Conservation (phyloP, 208 protist genomes). For the Zelonia costaricensis region DNA sequence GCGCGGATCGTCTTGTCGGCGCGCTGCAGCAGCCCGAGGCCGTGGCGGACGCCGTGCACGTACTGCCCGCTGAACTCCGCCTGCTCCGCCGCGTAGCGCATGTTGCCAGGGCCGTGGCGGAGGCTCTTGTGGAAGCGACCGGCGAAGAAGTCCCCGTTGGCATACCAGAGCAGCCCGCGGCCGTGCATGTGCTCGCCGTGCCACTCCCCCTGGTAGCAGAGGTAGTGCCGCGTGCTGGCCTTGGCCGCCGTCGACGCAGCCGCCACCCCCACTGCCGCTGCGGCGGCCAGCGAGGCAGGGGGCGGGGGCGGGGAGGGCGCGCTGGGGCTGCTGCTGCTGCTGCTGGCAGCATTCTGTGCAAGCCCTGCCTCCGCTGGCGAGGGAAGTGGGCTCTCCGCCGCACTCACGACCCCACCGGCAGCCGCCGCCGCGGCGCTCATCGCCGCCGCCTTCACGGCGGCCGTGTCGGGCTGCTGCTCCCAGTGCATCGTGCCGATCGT, state of each 20-base stretch:
- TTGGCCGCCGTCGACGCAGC: not conserved
- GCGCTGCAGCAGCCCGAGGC: constrained; percentile 62
- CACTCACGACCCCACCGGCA: too few relatives aligned
- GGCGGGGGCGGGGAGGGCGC: not conserved
- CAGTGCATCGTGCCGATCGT: constrained; percentile 81
- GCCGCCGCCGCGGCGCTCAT: not conserved
- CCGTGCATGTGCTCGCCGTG: constrained; percentile 78
- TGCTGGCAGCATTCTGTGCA: not conserved
- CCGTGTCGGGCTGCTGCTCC: constrained; percentile 15
- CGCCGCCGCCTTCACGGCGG: not conserved
- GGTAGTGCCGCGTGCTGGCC: constrained; percentile 5
- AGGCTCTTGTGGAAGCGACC: constrained; percentile 66
- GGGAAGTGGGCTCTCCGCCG: too few relatives aligned
- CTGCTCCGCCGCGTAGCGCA: constrained; percentile 58
- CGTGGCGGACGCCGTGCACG: constrained; percentile 57
- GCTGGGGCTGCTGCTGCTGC: not conserved
- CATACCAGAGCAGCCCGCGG: constrained; percentile 80
- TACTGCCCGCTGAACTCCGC: constrained; percentile 83
- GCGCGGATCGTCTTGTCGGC: constrained; percentile 58
- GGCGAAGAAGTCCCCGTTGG: constrained; percentile 81
- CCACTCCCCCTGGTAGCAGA: constrained; percentile 91
- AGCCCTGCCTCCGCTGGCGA: too few relatives aligned
- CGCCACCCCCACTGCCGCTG: not conserved
- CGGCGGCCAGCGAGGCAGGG: not conserved
- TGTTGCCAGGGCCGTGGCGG: constrained; percentile 76